Percentiles rank a stretch among this genome's conserved stretches.
phyloP scores from a whole-genome alignment of 2,329 filamentous ascomycete genomes.

The Ophiocordyceps camponoti-leonardi region DNA sequence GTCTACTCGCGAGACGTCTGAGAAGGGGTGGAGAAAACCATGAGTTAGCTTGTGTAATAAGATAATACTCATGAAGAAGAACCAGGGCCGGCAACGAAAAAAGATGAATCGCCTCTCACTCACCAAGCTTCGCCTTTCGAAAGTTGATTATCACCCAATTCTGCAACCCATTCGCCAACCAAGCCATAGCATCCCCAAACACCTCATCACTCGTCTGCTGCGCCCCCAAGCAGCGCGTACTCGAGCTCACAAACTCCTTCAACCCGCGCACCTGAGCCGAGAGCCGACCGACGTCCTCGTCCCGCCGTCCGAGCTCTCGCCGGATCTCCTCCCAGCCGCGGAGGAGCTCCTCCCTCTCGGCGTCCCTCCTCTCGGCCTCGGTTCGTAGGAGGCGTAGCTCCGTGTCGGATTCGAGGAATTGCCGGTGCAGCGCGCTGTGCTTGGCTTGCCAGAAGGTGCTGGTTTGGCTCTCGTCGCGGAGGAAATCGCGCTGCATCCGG shows the following conservation, averaged over 20 bases:
- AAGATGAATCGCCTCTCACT: slow-evolving; percentile 8
- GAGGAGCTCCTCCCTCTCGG: slow-evolving; percentile 29
- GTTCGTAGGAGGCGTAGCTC: slow-evolving; percentile 31
- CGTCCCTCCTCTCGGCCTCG: slow-evolving; percentile 29
- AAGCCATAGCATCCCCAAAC: slow-evolving; percentile 42
- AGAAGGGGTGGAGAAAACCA: too few relatives aligned
- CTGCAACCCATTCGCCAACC: slow-evolving; percentile 49
- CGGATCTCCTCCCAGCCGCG: slow-evolving; percentile 30
- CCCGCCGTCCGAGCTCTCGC: slow-evolving; percentile 27
- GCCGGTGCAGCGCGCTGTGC: slow-evolving; percentile 33
- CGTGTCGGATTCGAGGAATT: slow-evolving; percentile 32
- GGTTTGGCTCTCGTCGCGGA: slow-evolving; percentile 34
- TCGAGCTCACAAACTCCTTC: slow-evolving; percentile 55
- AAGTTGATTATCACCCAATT: slow-evolving; percentile 62
- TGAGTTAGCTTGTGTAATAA: too few relatives aligned
- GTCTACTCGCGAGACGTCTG: slow-evolving; percentile 26
- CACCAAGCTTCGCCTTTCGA: slow-evolving; percentile 40
- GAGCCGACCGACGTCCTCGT: slow-evolving; percentile 37
- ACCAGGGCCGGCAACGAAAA: not conserved
- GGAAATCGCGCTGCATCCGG: slow-evolving; percentile 35
- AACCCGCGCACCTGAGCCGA: slow-evolving; percentile 45
- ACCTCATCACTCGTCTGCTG: slow-evolving; percentile 46
- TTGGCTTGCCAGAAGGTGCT: slow-evolving; percentile 41
- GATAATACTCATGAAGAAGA: not conserved
- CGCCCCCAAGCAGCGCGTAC: slow-evolving; percentile 38